Conservation (phyloP, 2,329 filamentous ascomycete species). For the Ascochyta koolunga region DNA sequence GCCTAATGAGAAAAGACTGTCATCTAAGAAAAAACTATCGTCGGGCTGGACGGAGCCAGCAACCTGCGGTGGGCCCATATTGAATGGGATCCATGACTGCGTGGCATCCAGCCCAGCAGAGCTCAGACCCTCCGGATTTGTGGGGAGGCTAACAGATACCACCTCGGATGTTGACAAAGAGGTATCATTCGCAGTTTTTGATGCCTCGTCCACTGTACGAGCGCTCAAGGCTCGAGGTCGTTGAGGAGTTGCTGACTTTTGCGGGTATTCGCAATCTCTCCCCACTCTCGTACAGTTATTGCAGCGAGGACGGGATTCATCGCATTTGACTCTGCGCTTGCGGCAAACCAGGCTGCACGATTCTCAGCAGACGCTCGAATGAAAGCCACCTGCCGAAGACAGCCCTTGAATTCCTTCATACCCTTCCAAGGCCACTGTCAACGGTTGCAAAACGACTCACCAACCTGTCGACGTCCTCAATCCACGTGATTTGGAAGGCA, state of each 20-base stretch:
- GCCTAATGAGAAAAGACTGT: conserved; percentile 31
- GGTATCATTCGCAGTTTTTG: background rate
- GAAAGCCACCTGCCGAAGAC: background rate
- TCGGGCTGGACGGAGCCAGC: conserved; percentile 27
- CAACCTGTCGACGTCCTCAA: conserved; percentile 54
- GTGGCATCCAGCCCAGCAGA: conserved; percentile 9
- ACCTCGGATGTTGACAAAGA: conserved; percentile 6
- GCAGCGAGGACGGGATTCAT: conserved; percentile 54
- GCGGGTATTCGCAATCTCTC: conserved; percentile 49
- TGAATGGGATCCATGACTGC: conserved; percentile 25
- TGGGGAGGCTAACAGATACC: conserved; percentile 4
- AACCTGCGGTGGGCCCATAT: conserved; percentile 18
- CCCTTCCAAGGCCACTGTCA: background rate
- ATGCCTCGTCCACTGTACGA: conserved; percentile 12
- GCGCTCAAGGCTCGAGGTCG: conserved; percentile 19
- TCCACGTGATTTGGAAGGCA: conserved; percentile 52
- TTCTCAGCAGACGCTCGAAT: conserved; percentile 7
- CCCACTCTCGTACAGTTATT: conserved; percentile 52
- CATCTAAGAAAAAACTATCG: conserved; percentile 33
- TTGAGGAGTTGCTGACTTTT: conserved; percentile 12
- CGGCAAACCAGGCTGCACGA: conserved; percentile 51
- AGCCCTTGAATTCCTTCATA: background rate
- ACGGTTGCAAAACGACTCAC: conserved; percentile 29
- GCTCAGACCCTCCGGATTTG: conserved; percentile 6
- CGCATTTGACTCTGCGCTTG: conserved; percentile 58